These are phyloP conservation scores for Wallacemonas sp. DNA, from an alignment of 208 protist genomes.

Conservation along the genomic window DNA sequence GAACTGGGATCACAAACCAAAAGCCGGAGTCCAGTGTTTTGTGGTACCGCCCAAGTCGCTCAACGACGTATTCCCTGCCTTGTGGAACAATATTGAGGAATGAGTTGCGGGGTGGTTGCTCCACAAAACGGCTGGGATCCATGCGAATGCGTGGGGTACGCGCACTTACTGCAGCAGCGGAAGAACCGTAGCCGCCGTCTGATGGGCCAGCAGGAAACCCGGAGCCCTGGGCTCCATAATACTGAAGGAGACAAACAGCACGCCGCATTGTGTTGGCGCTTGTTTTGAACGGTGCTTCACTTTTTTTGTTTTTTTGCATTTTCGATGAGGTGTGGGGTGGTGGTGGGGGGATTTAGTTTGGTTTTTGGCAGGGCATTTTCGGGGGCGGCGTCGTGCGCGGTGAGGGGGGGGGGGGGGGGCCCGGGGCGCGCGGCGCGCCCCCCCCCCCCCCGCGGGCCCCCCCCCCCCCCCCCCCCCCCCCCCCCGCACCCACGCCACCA, in stretches of 20 bases:
- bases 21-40: conserved; percentile 90
- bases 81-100: conserved; percentile 95
- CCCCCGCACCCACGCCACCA: neutral
- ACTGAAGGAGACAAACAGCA: conserved; percentile 7
- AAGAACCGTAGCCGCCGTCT: conserved; percentile 3
- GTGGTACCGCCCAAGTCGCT: conserved; percentile 94
- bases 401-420: neutral
- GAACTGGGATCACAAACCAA: conserved; percentile 90
- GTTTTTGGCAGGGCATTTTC: neutral
- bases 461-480: neutral
- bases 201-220: neutral
- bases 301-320: neutral
- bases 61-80: conserved; percentile 93
- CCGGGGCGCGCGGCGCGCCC: neutral
- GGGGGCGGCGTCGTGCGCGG: neutral
- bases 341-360: neutral
- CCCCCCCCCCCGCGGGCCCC: neutral
- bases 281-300: neutral
- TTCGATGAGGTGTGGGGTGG: too few relatives aligned
- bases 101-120: conserved; percentile 70
- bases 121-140: conserved; percentile 64
- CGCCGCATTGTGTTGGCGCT: conserved; percentile 13
- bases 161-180: conserved; percentile 26
- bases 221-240: conserved; percentile 9
- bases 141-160: conserved; percentile 28